Evolutionary conservation across 305 asterid species (phyloP).

Genomic region (Fraxinus angustifolia): DNA sequence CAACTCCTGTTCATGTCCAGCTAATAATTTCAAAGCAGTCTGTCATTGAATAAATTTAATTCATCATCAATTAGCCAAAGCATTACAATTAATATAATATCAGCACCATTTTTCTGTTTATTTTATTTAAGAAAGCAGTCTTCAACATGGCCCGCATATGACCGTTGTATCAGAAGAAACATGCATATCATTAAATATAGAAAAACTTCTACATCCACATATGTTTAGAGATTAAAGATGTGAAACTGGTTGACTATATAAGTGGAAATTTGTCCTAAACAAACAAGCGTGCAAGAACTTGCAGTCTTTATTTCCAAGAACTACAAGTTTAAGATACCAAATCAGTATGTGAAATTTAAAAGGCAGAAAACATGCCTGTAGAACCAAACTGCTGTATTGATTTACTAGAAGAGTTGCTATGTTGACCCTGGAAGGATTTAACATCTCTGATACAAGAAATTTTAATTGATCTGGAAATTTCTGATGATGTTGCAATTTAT

Average conservation of each 20-base stretch:
- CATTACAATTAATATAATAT: not conserved
- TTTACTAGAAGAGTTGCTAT: slow-evolving; percentile 50
- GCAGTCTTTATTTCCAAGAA: not conserved
- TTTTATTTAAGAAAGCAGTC: not conserved
- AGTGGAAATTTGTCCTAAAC: not conserved
- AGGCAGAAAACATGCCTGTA: slow-evolving; percentile 58
- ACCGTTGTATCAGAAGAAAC: not conserved
- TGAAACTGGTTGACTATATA: not conserved
- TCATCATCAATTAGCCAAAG: slow-evolving; percentile 18
- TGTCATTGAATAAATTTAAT: slow-evolving; percentile 38
- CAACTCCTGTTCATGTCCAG: slow-evolving; percentile 64
- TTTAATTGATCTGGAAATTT: slow-evolving; percentile 66
- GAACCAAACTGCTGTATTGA: slow-evolving; percentile 83
- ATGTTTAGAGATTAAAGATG: not conserved
- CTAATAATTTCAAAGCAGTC: slow-evolving; percentile 74
- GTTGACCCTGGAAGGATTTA: slow-evolving; percentile 53
- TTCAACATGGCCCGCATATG: not conserved
- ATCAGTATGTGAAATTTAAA: not conserved
- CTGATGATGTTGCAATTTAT: slow-evolving; percentile 35
- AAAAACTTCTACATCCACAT: not conserved
- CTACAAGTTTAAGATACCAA: not conserved
- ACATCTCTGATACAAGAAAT: slow-evolving; percentile 60
- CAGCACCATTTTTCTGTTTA: not conserved
- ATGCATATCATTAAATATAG: not conserved
- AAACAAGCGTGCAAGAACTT: not conserved